Percentiles rank a stretch among this genome's conserved stretches.
phyloP scores from a whole-genome alignment of 495 filamentous ascomycete genomes.

The Xylaria longipes region DNA sequence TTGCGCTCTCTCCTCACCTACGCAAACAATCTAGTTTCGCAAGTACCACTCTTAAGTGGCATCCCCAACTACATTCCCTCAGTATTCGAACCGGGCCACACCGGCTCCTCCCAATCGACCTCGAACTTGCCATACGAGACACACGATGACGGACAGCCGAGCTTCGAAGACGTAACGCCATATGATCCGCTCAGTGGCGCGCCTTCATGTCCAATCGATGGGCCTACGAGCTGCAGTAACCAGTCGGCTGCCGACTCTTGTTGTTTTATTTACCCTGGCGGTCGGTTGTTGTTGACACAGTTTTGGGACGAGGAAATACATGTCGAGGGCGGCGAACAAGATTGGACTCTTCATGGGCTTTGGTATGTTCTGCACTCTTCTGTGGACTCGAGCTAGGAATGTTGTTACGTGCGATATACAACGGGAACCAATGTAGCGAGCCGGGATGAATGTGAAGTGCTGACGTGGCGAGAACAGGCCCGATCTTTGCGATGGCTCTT shows the following conservation, averaged over 20 bases:
- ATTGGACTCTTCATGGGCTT: constrained; percentile 89
- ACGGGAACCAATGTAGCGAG: not conserved
- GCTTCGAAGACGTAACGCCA: constrained; percentile 31
- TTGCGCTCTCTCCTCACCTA: constrained; percentile 29
- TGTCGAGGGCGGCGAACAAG: constrained; percentile 70
- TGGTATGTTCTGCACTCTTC: constrained; percentile 53
- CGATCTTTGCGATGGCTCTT: constrained; percentile 85
- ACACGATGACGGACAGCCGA: constrained; percentile 7
- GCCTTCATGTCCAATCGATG: constrained; percentile 51
- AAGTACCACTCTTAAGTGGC: constrained; percentile 34
- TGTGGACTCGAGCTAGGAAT: not conserved
- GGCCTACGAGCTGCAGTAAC: constrained; percentile 57
- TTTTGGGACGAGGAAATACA: constrained; percentile 83
- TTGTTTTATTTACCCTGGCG: constrained; percentile 84
- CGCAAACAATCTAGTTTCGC: constrained; percentile 36
- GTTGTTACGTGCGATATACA: not conserved
- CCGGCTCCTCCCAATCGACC: constrained; percentile 23
- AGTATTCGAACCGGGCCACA: not conserved
- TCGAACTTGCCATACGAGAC: not conserved
- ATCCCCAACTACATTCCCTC: constrained; percentile 23
- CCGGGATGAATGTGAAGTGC: not conserved
- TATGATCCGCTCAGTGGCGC: constrained; percentile 47
- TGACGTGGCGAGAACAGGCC: constrained; percentile 55
- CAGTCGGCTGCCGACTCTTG: constrained; percentile 64
- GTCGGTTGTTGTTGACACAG: constrained; percentile 79